Base-by-base conservation (phyloP, 1,284 basidiomycete species). In the Cryptococcus sp. region DNA sequence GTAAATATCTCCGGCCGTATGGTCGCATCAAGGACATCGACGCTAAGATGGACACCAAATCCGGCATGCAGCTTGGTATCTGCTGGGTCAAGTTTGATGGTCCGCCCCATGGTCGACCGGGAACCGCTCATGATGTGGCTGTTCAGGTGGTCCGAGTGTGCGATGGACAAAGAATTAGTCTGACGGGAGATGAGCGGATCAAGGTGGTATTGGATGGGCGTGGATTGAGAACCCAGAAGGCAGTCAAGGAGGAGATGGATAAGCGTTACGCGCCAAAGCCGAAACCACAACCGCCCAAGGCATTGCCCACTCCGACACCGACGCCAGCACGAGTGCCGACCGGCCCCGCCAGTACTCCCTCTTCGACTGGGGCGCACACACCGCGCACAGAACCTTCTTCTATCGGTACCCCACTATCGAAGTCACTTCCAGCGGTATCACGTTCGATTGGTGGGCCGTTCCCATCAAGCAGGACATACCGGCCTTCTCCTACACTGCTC, bases 31-130 rank as follows among this genome's bases (percentile, higher is more conserved):
- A 82, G 11, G 84, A 86, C 13, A 87, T 90, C 57, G 89, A 93
- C 64, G 85, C 88, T 40, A 90, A 93, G 72, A 85, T 89, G 61
- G 90, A 96, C 78, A 84, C 85, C 49, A 83, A 84, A 53, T 92
- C 87, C 20, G 93, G 93, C 15, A 87, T 86, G 61, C 86, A 88
- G 16, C 83, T 97, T 3, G 93, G 93, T 6, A 86, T 97, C 44
- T 86, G 90, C 53, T 87, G 85, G 72, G 83, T 97, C 68, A 86
- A 84, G 62, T 97, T 84, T 73, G 76, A 73, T 42, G 67, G 62
- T 11, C 77, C 71, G 31, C 61, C 58, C 20, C 59, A 61, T 16
- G 69, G 71, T 10, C 61, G 54, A 17, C 48, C 55, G 13, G 67
- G 68, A 3, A 70, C 69, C 0, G 70, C 70, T 16, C 67, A 81